A percentile compares a stretch with the other conserved stretches of the same genome.
Conservation (phyloP, 129 eudicot genomes). For the Pittosporum tobira region DNA sequence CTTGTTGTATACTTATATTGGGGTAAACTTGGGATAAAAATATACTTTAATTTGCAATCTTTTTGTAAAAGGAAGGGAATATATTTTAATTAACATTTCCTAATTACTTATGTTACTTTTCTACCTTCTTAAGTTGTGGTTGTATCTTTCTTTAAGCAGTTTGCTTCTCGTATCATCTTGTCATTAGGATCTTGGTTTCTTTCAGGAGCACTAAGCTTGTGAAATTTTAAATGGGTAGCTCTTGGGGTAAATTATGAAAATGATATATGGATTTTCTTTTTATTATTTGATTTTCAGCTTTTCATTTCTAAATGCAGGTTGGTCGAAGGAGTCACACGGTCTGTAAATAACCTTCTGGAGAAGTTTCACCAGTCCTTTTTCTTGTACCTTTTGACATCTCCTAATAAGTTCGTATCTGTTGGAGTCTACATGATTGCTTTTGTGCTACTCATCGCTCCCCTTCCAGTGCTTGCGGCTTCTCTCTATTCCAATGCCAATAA, state of each 20-base stretch:
- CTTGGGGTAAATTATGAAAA: background rate
- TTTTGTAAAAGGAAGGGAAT: too few relatives aligned
- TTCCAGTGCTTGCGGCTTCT: constrained; percentile 81
- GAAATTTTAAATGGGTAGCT: background rate
- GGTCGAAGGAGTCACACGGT: constrained; percentile 73
- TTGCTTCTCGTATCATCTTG: too few relatives aligned
- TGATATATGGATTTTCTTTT: background rate
- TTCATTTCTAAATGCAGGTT: constrained; percentile 45
- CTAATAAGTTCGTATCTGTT: constrained; percentile 82
- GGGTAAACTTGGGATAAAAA: too few relatives aligned
- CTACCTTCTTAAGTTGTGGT: background rate
- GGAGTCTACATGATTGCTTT: constrained; percentile 98
- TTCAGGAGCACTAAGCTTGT: background rate
- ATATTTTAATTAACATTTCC: too few relatives aligned
- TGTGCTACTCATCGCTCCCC: constrained; percentile 78
- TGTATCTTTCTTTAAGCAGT: too few relatives aligned
- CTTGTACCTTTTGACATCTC: constrained; percentile 71
- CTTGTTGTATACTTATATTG: too few relatives aligned
- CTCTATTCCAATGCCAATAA: constrained; percentile 55
- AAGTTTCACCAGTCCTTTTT: constrained; percentile 97
- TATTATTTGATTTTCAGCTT: background rate
- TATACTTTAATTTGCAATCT: too few relatives aligned
- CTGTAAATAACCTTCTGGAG: constrained; percentile 90
- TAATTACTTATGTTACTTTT: background rate
- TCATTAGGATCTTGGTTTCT: background rate